Conservation (phyloP, 2,329 filamentous ascomycete species). For the Byssoonygena ceratinophila region DNA sequence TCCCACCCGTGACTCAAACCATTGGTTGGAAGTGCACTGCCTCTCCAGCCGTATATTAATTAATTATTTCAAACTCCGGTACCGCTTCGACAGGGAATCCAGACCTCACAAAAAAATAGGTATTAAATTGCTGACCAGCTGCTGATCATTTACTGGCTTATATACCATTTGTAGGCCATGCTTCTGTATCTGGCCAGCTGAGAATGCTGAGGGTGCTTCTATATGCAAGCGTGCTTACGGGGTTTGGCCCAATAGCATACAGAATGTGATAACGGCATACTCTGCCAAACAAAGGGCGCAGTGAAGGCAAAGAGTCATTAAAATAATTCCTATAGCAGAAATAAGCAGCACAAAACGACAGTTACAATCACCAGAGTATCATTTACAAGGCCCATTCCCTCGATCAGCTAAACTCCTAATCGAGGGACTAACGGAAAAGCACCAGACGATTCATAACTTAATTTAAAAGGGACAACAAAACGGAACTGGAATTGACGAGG, state of each 20-base stretch:
- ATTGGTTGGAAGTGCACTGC: neutral
- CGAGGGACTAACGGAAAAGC: conserved; percentile 2
- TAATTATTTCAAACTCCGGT: neutral
- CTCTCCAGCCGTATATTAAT: neutral
- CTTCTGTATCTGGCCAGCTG: too few relatives aligned
- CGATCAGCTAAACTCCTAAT: conserved; percentile 15
- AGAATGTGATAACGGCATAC: neutral
- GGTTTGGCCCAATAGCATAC: neutral
- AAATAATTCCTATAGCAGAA: conserved; percentile 16
- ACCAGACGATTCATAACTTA: conserved; percentile 6
- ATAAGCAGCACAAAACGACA: conserved; percentile 26
- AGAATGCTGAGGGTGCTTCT: too few relatives aligned
- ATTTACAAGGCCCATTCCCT: conserved; percentile 34
- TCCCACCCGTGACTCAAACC: neutral
- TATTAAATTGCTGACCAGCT: too few relatives aligned
- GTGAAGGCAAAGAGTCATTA: conserved; percentile 7
- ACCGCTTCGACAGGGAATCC: neutral
- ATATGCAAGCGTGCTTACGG: neutral
- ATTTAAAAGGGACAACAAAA: neutral
- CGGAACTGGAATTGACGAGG: neutral
- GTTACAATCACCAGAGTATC: conserved; percentile 31
- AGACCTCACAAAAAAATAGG: neutral
- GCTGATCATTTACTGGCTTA: too few relatives aligned
- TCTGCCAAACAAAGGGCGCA: neutral
- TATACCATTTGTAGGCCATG: too few relatives aligned